Evolutionary conservation across 345 rosid species (phyloP), one percentile per base, ranked within the genome.

Genomic region (Salix exigua): DNA sequence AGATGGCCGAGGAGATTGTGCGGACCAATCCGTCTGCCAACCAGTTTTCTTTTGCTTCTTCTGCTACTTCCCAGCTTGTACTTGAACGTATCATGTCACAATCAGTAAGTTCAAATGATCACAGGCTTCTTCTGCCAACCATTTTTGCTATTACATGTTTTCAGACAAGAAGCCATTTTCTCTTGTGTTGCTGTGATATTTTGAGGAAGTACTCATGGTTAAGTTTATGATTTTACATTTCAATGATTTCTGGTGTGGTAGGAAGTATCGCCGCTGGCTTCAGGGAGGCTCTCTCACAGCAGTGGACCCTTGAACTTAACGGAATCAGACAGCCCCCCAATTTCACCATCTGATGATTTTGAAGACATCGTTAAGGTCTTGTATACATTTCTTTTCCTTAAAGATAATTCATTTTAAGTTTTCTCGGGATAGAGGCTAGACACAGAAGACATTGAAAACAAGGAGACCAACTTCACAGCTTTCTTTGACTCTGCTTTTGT

Each of bases 1-100:
- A 83, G 68, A 21, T 76, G 14, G 85, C 77, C 4, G 88, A 83
- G 19, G 28, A 23, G 19, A 18, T 67, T 58, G 46, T 16, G 16
- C 42, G 7, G 28, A 21, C 14, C 21, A 30, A 31, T 70, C 11
- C 73, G 40, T 38, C 71, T 53, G 40, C 75, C 23, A 73, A 81
- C 66, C 96, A 86, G 85, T 89, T 88, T 82, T 87, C 97, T 21
- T 89, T 89, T 48, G 84, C 88, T 73, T 88, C 95, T 28, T 87
- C 94, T 7, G 90, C 94, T 37, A 90, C 94, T 66, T 90, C 98
- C 35, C 99, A 95, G 85, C 92, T 93, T 67, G 90, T 95, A 70
- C 98, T 95, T 17, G 99, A 95, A 51, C 99, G 98, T 76, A 95
- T 95, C 58, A 90, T 93, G 98, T 91, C 96, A 28, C 99, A 93